Conservation (phyloP, 352 stramenopile genomes). For the Paralagenidium karlingii region DNA sequence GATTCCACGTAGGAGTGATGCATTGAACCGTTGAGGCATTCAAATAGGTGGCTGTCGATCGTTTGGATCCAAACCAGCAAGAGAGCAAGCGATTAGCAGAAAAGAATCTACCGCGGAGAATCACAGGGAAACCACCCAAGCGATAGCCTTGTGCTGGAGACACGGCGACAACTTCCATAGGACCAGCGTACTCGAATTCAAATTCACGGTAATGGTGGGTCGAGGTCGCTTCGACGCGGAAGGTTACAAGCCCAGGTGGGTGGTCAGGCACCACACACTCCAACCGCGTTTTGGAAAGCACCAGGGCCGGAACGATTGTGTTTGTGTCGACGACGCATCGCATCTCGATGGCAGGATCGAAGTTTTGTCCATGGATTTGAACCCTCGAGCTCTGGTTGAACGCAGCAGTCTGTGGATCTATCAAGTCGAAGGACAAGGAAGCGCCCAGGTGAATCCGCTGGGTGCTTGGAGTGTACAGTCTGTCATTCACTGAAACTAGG, state of each 20-base stretch:
- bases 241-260: constrained; percentile 4
- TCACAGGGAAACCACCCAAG: constrained; percentile 14
- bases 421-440: too few species aligned
- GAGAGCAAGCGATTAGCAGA: constrained; percentile 12
- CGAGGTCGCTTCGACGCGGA: too few species aligned
- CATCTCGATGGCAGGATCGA: too few species aligned
- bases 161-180: constrained; percentile 17
- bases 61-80: constrained; percentile 19
- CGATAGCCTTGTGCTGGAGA: constrained; percentile 10
- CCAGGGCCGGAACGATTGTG: too few species aligned
- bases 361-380: too few species aligned
- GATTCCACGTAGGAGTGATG: background rate
- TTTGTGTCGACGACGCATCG: too few species aligned
- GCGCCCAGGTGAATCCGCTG: too few species aligned
- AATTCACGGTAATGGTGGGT: constrained; percentile 7
- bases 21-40: background rate
- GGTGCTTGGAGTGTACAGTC: too few species aligned
- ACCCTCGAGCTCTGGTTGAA: too few species aligned
- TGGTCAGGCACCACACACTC: constrained; percentile 18
- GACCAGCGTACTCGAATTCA: constrained; percentile 18
- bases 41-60: background rate
- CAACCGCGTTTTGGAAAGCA: constrained; percentile 3
- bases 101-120: constrained; percentile 23
- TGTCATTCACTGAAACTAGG: too few species aligned
- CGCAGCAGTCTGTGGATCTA: too few species aligned